Percentiles rank a stretch among this genome's conserved stretches.
These are phyloP conservation scores for Ilex asprella DNA, from an alignment of 257 asterid species.

Conservation along the genomic window DNA sequence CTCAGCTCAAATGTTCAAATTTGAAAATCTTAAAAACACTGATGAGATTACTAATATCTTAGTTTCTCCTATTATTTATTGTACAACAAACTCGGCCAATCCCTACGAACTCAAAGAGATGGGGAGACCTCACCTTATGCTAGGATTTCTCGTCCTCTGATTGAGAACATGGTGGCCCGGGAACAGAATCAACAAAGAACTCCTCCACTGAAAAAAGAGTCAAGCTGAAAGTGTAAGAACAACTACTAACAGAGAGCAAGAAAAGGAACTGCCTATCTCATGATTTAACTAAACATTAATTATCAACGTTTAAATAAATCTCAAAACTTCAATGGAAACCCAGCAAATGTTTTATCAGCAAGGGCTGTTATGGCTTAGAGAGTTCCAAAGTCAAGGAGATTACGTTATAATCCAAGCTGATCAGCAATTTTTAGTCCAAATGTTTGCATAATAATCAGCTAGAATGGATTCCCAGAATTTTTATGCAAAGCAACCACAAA, in stretches of 20 bases:
- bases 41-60: background rate
- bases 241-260: background rate
- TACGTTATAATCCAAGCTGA: no score
- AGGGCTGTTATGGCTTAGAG: no score
- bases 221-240: conserved; percentile 9
- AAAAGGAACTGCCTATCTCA: no score
- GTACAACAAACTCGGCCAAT: background rate
- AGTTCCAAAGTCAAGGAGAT: no score
- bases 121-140: conserved; percentile 16
- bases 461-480: no score
- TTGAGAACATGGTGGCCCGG: conserved; percentile 58
- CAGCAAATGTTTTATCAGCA: no score
- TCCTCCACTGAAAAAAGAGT: conserved; percentile 64
- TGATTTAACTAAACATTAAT: no score
- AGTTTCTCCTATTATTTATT: background rate
- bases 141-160: conserved; percentile 81
- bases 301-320: background rate
- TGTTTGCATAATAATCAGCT: no score
- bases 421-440: no score
- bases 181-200: conserved; percentile 79
- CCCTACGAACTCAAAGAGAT: background rate
- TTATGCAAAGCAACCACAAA: no score
- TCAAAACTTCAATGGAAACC: background rate
- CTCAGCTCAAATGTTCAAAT: background rate
- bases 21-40: background rate